Base-by-base conservation (phyloP, 495 filamentous ascomycete genomes). In the Neurospora sp. region DNA sequence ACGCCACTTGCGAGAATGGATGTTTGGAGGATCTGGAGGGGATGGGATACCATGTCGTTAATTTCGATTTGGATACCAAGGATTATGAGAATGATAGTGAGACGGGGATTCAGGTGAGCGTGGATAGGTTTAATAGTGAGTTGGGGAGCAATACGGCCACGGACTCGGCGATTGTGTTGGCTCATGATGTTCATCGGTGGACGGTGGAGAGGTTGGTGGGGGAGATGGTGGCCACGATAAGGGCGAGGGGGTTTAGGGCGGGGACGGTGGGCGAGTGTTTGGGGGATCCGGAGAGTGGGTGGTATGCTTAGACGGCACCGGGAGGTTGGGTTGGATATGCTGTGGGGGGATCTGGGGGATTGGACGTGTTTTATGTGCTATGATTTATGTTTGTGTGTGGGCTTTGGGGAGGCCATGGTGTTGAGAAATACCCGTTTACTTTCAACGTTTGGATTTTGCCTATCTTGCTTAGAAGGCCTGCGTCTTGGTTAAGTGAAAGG, bases 261-360 rank as follows among this genome's bases (percentile, higher is more conserved):
- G 88, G 89, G 31, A 87, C 88, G 37, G 83, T 90, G 69, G 90
- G 89, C 0, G 87, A 90, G 74, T 91, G 89, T 77, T 75, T 92
- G 62, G 85, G 83, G 1, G 88, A 91, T 74, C 83, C 89, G 0
- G 74, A 78, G 12, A 82, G 81, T 20, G 86, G 88, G 73, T 92
- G 90, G 90, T 92, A 91, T 87, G 75, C 40, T 38, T 72, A n/a
- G 76, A 12, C n/a, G n/a, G n/a, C n/a, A n/a, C n/a, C n/a, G 66
- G 31, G 2, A 12, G 20, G 41, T 6, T 18, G 11, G 39, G 23
- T 59, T n/a, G 20, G 11, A 14, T 16, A 41, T 41, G 11, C 8
- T 41, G 39, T 14, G 5, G 42, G 16, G 16, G 42, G 42, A n/a
- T 44, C 4, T 46, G 18, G 42, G 42, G 39, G 39, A 2, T 23